These are phyloP conservation scores for Agrocybe praecox DNA, from an alignment of 768 basidiomycete genomes.

Conservation along the genomic window DNA sequence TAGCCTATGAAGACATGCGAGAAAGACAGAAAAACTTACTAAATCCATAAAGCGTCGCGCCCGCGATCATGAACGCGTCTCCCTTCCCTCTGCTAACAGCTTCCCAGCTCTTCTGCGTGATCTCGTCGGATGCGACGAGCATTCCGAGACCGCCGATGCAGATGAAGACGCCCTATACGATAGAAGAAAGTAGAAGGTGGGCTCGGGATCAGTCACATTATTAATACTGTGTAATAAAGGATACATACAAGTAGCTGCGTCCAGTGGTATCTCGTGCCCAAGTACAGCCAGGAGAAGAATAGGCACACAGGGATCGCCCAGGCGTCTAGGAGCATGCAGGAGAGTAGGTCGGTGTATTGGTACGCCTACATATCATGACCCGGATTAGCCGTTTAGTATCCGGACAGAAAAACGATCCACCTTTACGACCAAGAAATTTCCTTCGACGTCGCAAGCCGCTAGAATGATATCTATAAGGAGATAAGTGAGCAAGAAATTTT, in stretches of 20 bases:
- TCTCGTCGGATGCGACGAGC: conserved; percentile 76
- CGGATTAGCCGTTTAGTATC: neutral
- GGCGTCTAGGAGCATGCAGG: conserved; percentile 93
- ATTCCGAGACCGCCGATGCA: conserved; percentile 78
- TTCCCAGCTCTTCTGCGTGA: conserved; percentile 76
- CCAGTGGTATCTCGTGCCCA: conserved; percentile 81
- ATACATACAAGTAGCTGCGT: conserved; percentile 68
- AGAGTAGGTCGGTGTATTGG: conserved; percentile 84
- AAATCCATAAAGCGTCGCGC: conserved; percentile 85
- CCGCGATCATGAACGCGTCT: conserved; percentile 85
- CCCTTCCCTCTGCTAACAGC: conserved; percentile 73
- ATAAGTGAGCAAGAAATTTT: neutral
- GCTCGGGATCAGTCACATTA: too few relatives aligned
- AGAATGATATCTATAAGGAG: conserved; percentile 65
- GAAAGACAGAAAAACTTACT: conserved; percentile 50
- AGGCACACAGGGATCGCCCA: conserved; percentile 92
- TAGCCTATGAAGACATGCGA: neutral
- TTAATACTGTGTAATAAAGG: too few relatives aligned
- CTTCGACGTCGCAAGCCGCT: conserved; percentile 83
- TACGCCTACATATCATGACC: conserved; percentile 55
- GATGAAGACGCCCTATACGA: conserved; percentile 59
- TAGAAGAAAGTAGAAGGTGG: neutral
- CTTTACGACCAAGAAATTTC: conserved; percentile 85
- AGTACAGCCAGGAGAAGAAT: conserved; percentile 82
- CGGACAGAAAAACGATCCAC: conserved; percentile 33